Evolutionary conservation across 2,329 filamentous ascomycete genomes (phyloP).

Genomic region (Rutstroemia sp.): DNA sequence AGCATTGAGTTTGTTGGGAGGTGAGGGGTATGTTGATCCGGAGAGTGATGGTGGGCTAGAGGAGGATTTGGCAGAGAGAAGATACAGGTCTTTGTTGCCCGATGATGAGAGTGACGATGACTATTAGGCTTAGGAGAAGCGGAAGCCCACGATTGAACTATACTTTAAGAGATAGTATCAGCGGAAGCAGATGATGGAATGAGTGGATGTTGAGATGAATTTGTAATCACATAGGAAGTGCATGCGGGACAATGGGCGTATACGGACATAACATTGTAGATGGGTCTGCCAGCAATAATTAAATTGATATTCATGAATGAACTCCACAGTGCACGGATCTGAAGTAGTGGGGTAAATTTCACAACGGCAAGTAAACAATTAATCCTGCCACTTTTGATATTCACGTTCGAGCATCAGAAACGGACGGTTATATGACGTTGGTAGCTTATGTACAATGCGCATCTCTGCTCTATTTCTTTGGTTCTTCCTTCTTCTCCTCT

Average conservation of each 20-base stretch:
- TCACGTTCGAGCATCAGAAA: not conserved
- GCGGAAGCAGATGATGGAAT: not conserved
- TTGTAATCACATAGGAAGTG: not conserved
- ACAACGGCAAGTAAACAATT: not conserved
- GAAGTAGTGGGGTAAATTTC: no score
- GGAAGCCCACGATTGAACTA: no score
- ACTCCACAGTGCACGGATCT: no score
- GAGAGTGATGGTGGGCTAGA: slow-evolving; percentile 84
- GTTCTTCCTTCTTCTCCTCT: slow-evolving; percentile 82
- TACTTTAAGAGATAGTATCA: no score
- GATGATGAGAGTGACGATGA: slow-evolving; percentile 61
- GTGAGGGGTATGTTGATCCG: slow-evolving; percentile 79
- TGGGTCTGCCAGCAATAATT: not conserved
- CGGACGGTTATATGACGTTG: not conserved
- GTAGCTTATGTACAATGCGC: slow-evolving; percentile 25
- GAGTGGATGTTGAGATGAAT: not conserved
- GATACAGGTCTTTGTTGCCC: slow-evolving; percentile 69
- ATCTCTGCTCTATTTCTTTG: slow-evolving; percentile 66
- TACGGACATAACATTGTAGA: not conserved
- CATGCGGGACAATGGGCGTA: not conserved
- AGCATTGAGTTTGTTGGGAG: slow-evolving; percentile 76
- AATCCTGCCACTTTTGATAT: not conserved
- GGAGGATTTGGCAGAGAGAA: slow-evolving; percentile 73
- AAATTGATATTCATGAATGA: no score
- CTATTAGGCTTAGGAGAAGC: slow-evolving; percentile 8